Percentiles rank a stretch among this genome's conserved stretches.
phyloP scores from a whole-genome alignment of 2,329 filamentous ascomycete species.

The Fonsecaea erecta region DNA sequence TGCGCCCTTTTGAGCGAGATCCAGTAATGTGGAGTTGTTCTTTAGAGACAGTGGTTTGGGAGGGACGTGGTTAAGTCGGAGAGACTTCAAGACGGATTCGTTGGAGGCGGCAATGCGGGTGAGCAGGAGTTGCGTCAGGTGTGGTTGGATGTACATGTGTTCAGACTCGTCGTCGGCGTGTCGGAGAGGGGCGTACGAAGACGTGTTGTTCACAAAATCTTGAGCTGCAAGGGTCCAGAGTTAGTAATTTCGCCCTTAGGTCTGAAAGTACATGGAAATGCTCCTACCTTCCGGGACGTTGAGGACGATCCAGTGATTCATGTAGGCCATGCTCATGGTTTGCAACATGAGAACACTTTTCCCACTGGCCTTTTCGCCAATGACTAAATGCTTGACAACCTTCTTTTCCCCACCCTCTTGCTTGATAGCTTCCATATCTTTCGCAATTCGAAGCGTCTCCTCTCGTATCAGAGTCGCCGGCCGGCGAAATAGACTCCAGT shows the following conservation, averaged over 20 bases:
- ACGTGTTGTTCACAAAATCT: conserved; percentile 78
- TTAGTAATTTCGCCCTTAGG: neutral
- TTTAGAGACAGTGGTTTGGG: conserved; percentile 63
- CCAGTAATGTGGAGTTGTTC: conserved; percentile 64
- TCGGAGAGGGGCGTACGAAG: conserved; percentile 75
- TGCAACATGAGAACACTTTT: conserved; percentile 89
- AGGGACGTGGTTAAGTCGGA: conserved; percentile 59
- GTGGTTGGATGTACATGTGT: conserved; percentile 75
- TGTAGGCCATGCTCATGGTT: conserved; percentile 76
- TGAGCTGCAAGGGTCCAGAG: conserved; percentile 60
- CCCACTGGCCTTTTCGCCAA: conserved; percentile 74
- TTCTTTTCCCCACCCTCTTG: conserved; percentile 44
- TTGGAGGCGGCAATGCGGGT: conserved; percentile 75
- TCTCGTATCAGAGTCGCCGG: conserved; percentile 78
- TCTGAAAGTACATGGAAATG: conserved; percentile 29
- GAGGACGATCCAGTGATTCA: conserved; percentile 87
- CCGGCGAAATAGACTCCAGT: conserved; percentile 82
- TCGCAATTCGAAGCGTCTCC: conserved; percentile 76
- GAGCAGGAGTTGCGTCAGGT: conserved; percentile 76
- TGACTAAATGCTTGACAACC: conserved; percentile 65
- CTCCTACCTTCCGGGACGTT: conserved; percentile 82
- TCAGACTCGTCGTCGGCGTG: conserved; percentile 20
- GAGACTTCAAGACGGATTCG: conserved; percentile 61
- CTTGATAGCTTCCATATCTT: conserved; percentile 63
- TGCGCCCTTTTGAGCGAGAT: conserved; percentile 70